These are phyloP conservation scores for Schizophyllum amplum DNA, from an alignment of 1,284 basidiomycete species.

Conservation along the genomic window DNA sequence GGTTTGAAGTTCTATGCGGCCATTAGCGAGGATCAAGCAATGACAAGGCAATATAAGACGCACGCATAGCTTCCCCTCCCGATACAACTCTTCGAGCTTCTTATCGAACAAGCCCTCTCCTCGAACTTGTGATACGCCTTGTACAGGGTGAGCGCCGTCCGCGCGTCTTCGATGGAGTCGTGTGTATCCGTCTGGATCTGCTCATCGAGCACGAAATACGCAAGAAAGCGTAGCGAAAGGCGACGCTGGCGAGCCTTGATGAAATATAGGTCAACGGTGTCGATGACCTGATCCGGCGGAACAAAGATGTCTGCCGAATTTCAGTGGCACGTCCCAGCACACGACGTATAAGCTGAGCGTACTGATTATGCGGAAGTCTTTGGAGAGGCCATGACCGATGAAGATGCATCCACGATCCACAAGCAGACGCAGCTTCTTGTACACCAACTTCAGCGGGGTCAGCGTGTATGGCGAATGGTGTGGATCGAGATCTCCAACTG, in stretches of 20 bases:
- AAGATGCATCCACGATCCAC: constrained; percentile 96
- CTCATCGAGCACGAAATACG: constrained; percentile 87
- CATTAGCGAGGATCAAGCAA: background rate
- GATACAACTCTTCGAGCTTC: constrained; percentile 79
- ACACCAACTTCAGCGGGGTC: constrained; percentile 92
- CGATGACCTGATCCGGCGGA: constrained; percentile 90
- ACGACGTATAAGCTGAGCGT: constrained; percentile 24
- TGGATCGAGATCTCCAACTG: constrained; percentile 86
- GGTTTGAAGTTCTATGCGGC: background rate
- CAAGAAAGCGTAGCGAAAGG: constrained; percentile 88
- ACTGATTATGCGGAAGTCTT: constrained; percentile 99
- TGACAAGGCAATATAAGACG: background rate
- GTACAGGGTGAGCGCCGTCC: constrained; percentile 82
- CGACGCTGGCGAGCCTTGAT: constrained; percentile 76
- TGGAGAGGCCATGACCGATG: constrained; percentile 97
- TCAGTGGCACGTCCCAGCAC: too few species aligned
- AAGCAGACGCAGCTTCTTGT: constrained; percentile 93
- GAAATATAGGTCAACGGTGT: constrained; percentile 95
- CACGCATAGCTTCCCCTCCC: constrained; percentile 59
- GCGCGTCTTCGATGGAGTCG: constrained; percentile 95
- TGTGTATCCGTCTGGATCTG: constrained; percentile 92
- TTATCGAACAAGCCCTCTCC: constrained; percentile 74
- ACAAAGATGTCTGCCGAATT: constrained; percentile 98
- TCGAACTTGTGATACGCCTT: constrained; percentile 79
- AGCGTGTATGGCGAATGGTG: constrained; percentile 79